phyloP scores from a whole-genome alignment of 768 basidiomycete genomes.

The Boletus fagicola region DNA sequence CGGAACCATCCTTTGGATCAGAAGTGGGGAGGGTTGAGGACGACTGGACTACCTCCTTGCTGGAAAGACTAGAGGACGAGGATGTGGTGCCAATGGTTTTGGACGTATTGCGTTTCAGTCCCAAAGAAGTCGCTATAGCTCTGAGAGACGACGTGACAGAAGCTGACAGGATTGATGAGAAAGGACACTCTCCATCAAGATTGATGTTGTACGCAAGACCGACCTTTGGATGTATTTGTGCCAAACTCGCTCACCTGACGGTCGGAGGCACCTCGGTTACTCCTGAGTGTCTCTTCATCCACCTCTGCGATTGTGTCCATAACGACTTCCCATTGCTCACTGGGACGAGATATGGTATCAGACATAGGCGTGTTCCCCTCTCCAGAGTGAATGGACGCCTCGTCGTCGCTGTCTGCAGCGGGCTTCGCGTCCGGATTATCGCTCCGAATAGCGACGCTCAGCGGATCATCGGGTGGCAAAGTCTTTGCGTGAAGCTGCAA shows the following conservation, averaged over 20 bases:
- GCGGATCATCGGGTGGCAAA: constrained; percentile 55
- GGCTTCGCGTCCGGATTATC: constrained; percentile 38
- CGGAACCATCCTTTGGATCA: constrained; percentile 17
- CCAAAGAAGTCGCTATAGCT: constrained; percentile 72
- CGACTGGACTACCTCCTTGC: constrained; percentile 16
- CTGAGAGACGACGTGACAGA: constrained; percentile 73
- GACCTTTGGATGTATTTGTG: constrained; percentile 62
- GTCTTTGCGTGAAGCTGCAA: constrained; percentile 65
- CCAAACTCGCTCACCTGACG: constrained; percentile 68
- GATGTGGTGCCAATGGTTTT: constrained; percentile 18
- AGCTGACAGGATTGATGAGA: constrained; percentile 35
- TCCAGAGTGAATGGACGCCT: constrained; percentile 25
- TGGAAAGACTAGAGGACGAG: constrained; percentile 33
- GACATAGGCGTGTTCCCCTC: constrained; percentile 8
- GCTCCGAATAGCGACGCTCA: constrained; percentile 54
- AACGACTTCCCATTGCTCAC: constrained; percentile 84
- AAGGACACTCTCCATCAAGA: background rate
- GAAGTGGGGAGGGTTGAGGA: constrained; percentile 33
- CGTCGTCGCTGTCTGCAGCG: constrained; percentile 33
- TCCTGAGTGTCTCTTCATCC: constrained; percentile 46
- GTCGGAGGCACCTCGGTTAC: constrained; percentile 42
- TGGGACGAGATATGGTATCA: constrained; percentile 50
- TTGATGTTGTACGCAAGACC: constrained; percentile 18
- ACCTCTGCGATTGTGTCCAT: constrained; percentile 77
- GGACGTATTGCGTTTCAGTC: constrained; percentile 52